Base-by-base conservation (phyloP, 768 basidiomycete species). In the Lactarius hatsudake region DNA sequence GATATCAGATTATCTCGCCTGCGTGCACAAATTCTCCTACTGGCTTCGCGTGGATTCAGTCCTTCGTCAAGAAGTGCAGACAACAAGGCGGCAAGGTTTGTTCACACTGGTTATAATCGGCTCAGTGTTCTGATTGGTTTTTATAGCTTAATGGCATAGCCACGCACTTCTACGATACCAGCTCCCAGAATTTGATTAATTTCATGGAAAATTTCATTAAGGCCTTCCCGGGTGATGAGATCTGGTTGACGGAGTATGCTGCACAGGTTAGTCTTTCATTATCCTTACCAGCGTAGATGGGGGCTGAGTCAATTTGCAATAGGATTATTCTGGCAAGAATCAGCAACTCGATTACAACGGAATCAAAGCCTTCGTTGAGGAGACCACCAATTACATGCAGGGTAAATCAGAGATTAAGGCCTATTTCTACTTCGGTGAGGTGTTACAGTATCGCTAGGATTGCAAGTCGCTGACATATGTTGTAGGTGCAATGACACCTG, bases 181-280 rank as follows among this genome's bases (percentile, higher is more conserved):
- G 77, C 17, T 67, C 81, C 2, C 59, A 78, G 0, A 79, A 79
- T 12, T 81, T 94, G 73, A 81, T 85, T 62, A n/a, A 64, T 15
- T 88, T 87, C 75, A 75, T 88, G 59, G 71, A 72, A 10, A 71
- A 76, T 1, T 82, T 83, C 72, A 77, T 90, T 73, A 67, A 69
- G 48, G 77, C 76, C 2, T 87, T 84, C 72, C 71, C 73, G 64
- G 75, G 76, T 34, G 3, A 53, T 26, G 1, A 1, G 1, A 77
- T 93, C 72, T 85, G 82, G 82, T 74, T 88, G 65, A 89, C 89
- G 5, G 92, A 94, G 73, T 87, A 84, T 71, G 91, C 90, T 67
- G 87, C 85, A 78, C 80, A 86, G 79, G 89, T 75, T 53, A 1
- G 69, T 28, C 59, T 38, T 23, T 30, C 43, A 55, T 26, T 43